Base-by-base conservation (phyloP, 371 early-diverging fungal species). In the Zopfochytrium polystomum region DNA sequence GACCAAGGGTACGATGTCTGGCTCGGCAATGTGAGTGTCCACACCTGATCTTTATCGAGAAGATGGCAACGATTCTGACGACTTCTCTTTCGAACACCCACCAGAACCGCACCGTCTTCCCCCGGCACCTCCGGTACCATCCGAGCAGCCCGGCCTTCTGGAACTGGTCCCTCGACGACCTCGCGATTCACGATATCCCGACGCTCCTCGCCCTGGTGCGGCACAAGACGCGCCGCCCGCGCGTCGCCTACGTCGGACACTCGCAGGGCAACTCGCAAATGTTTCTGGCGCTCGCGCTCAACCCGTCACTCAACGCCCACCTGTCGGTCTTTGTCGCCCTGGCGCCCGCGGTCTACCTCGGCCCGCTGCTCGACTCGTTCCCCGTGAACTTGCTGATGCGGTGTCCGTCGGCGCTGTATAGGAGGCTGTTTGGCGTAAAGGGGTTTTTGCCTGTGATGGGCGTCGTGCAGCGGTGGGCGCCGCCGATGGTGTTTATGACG, bases 231-330 rank as follows among this genome's bases (percentile, higher is more conserved):
- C 65, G 67, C 2, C 54, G 64, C 47, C 63, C 66, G 1, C 77
- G 78, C 71, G 66, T 84, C 31, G 77, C 70, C 11, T 80, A 71
- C 47, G 75, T 84, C 58, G 84, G 84, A 1, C 81, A 82, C 58
- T 81, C 82, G 26, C 84, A 84, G 61, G 84, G 84, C 22, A 82
- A 80, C 58, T 77, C 84, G 0, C 80, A 79, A 60, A 80, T 71
- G 1, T 84, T 82, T 69, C 60, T 80, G 46, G 82, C 72, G 1
- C 56, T 82, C 50, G 62, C 66, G 1, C 55, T 75, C 11, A 73
- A 71, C 30, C 81, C 82, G 9, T 63, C 72, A 15, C 30, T 80
- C 1, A 62, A 64, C 26, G 61, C 64, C 15, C 78, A 74, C 3
- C 52, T 84, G 22, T 76, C 75, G 22, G n/a, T n/a, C n/a, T n/a